Percentiles rank a stretch among this genome's conserved stretches.
phyloP scores from a whole-genome alignment of 495 filamentous ascomycete species.

The Penicillium samsonianum region DNA sequence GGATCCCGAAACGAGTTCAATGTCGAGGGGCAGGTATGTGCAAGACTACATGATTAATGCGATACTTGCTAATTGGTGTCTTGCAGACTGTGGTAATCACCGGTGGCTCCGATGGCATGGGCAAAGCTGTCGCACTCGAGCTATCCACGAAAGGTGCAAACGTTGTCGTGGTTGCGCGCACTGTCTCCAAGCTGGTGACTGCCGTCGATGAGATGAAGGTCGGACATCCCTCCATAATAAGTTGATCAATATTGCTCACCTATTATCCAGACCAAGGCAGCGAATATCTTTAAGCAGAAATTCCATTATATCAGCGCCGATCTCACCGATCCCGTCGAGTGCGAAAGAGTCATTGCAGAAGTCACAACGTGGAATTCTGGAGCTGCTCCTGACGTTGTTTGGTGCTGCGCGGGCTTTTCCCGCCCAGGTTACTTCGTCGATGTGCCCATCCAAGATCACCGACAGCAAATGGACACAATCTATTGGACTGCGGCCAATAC shows the following conservation, averaged over 20 bases:
- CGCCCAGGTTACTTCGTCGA: conserved; percentile 80
- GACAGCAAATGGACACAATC: conserved; percentile 85
- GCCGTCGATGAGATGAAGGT: conserved; percentile 68
- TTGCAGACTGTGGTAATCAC: conserved; percentile 80
- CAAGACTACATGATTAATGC: background rate
- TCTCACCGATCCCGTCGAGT: conserved; percentile 67
- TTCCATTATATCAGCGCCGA: conserved; percentile 88
- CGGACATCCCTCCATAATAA: conserved; percentile 15
- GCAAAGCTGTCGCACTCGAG: conserved; percentile 67
- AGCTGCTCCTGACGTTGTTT: conserved; percentile 76
- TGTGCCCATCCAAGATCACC: conserved; percentile 59
- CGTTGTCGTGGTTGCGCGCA: conserved; percentile 80
- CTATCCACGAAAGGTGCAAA: conserved; percentile 84
- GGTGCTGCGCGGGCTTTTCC: conserved; percentile 84
- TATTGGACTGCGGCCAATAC: conserved; percentile 89
- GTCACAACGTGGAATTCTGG: conserved; percentile 82
- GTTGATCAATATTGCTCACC: conserved; percentile 15
- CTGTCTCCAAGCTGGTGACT: conserved; percentile 69
- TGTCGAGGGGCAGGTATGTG: conserved; percentile 74
- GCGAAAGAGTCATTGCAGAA: conserved; percentile 65
- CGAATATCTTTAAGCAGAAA: conserved; percentile 61
- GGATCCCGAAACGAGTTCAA: conserved; percentile 67
- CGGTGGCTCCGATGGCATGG: conserved; percentile 92
- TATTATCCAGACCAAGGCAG: conserved; percentile 55
- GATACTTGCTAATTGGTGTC: conserved; percentile 16